Conservation (phyloP, 2,329 filamentous ascomycete genomes). For the Fusarium metavorans region DNA sequence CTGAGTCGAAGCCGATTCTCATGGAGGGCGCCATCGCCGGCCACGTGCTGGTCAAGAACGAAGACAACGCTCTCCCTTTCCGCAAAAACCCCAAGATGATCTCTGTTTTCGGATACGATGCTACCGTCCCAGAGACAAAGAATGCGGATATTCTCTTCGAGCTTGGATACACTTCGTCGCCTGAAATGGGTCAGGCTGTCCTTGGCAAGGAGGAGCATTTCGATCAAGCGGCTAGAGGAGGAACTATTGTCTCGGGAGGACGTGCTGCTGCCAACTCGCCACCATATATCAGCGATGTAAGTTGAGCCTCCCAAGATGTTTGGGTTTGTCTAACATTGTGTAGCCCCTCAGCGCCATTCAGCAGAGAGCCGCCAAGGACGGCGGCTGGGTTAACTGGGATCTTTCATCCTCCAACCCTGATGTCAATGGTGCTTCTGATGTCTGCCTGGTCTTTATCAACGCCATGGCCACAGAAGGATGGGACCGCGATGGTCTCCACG, state of each 20-base stretch:
- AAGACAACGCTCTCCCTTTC: constrained; percentile 71
- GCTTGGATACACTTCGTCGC: constrained; percentile 60
- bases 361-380: constrained; percentile 63
- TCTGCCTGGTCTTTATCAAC: constrained; percentile 87
- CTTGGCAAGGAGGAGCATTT: constrained; percentile 58
- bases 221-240: constrained; percentile 62
- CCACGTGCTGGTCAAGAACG: constrained; percentile 82
- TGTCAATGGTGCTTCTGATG: constrained; percentile 60
- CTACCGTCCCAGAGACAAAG: constrained; percentile 61
- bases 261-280: constrained; percentile 64
- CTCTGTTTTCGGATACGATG: constrained; percentile 74
- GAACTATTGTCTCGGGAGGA: constrained; percentile 65
- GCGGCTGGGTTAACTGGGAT: constrained; percentile 67
- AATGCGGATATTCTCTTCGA: constrained; percentile 61
- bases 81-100: constrained; percentile 64
- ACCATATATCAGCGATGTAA: constrained; percentile 62
- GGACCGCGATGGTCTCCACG: constrained; percentile 73
- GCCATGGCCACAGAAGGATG: constrained; percentile 83
- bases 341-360: constrained; percentile 57
- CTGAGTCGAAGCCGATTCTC: constrained; percentile 57
- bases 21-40: constrained; percentile 69
- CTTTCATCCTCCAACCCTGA: constrained; percentile 47
- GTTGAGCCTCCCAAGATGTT: fast-evolving
- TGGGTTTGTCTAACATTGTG: background rate
- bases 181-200: constrained; percentile 58